phyloP scores from a whole-genome alignment of 805 yeast genomes.

The Candida vaughaniae region DNA sequence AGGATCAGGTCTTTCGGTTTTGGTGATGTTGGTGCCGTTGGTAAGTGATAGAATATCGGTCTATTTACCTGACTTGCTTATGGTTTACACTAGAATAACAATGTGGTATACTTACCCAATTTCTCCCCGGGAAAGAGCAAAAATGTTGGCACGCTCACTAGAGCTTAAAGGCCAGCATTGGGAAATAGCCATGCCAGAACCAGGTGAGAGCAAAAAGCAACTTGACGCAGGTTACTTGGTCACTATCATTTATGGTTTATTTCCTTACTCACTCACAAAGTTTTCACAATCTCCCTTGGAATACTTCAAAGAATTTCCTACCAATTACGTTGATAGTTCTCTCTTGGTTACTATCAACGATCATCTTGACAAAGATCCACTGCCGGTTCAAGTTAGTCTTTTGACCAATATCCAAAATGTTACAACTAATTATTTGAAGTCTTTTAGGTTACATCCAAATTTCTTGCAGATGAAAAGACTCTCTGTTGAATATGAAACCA shows the following conservation, averaged over 20 bases:
- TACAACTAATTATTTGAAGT: slow-evolving; percentile 24
- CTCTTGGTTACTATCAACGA: slow-evolving; percentile 7
- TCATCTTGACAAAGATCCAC: neutral
- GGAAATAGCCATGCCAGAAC: slow-evolving; percentile 18
- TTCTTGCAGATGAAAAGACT: slow-evolving; percentile 28
- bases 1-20: slow-evolving; percentile 28
- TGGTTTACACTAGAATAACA: slow-evolving; percentile 42
- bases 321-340: slow-evolving; percentile 13
- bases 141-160: slow-evolving; percentile 7
- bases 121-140: slow-evolving; percentile 12
- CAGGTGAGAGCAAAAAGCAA: neutral
- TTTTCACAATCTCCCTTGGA: slow-evolving; percentile 43
- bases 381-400: neutral
- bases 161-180: slow-evolving; percentile 14
- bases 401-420: slow-evolving; percentile 14
- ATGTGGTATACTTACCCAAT: slow-evolving; percentile 22
- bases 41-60: slow-evolving; percentile 31
- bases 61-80: slow-evolving; percentile 41
- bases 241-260: slow-evolving; percentile 56
- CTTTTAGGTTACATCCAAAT: slow-evolving; percentile 50
- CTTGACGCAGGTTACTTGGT: slow-evolving; percentile 36
- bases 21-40: slow-evolving; percentile 44
- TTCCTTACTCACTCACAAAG: slow-evolving; percentile 47
- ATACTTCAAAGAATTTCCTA: slow-evolving; percentile 21
- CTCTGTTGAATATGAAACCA: slow-evolving; percentile 17